A percentile compares a stretch with the other conserved stretches of the same genome.
Evolutionary conservation across 2,329 filamentous ascomycete genomes (phyloP).

Genomic region (Tolypocladium tropicale): DNA sequence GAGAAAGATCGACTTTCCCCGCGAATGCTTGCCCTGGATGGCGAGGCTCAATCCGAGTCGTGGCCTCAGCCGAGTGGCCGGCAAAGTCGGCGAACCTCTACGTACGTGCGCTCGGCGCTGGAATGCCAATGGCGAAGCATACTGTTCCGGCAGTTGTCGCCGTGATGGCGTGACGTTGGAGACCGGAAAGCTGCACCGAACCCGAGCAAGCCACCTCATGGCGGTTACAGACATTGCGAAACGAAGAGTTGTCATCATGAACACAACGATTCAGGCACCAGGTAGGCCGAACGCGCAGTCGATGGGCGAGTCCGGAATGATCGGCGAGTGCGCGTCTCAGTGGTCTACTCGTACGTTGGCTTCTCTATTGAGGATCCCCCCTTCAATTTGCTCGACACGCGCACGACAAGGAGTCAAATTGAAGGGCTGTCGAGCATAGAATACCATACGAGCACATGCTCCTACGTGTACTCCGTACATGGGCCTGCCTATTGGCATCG

Average conservation of each 20-base stretch:
- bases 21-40: neutral
- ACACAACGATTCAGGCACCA: neutral
- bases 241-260: neutral
- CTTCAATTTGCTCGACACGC: neutral
- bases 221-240: neutral
- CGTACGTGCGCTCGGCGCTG: neutral
- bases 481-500: neutral
- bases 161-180: neutral
- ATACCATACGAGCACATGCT: neutral
- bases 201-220: neutral
- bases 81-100: neutral
- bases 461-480: too few relatives aligned
- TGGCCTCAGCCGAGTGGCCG: neutral
- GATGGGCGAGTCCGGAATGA: neutral
- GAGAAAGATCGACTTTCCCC: neutral
- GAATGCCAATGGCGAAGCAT: neutral
- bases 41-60: neutral
- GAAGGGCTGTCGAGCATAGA: neutral
- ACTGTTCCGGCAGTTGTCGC: neutral
- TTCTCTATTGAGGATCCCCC: neutral
- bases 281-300: neutral
- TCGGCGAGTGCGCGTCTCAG: neutral
- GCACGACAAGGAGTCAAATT: neutral
- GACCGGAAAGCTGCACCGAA: neutral
- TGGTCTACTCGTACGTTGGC: neutral